Evolutionary conservation across 176 grass and related monocot genomes (phyloP).

Genomic region (Eragrostis nindensis): DNA sequence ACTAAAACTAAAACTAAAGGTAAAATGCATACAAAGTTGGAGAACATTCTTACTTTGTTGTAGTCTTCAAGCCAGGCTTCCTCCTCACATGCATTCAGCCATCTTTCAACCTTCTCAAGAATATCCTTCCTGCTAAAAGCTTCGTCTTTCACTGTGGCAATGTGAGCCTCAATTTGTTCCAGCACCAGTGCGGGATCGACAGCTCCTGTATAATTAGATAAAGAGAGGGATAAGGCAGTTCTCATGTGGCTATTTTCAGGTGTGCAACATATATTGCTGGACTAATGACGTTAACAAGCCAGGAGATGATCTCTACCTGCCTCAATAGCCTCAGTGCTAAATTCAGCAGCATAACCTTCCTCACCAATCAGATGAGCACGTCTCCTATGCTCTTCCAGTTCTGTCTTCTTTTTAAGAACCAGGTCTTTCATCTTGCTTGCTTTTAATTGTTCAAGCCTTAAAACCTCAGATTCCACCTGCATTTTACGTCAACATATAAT

Average conservation of each 20-base stretch:
- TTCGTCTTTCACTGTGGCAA: constrained; percentile 79
- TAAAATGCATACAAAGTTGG: background rate
- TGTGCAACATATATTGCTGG: background rate
- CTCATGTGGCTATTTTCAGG: background rate
- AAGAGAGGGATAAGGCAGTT: constrained; percentile 2
- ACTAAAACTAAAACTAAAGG: background rate
- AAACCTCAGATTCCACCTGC: constrained; percentile 81
- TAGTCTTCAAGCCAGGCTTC: constrained; percentile 96
- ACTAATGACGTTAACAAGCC: background rate
- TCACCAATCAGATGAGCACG: constrained; percentile 61
- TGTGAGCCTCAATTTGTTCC: constrained; percentile 77
- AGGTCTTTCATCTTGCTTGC: constrained; percentile 82
- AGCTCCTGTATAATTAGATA: constrained; percentile 57
- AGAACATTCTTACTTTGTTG: constrained; percentile 66
- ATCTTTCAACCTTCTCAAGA: constrained; percentile 89
- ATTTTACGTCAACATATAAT: constrained; percentile 29
- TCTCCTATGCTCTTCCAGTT: constrained; percentile 71
- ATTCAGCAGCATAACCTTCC: constrained; percentile 63
- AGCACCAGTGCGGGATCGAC: constrained; percentile 72
- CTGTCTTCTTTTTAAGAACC: constrained; percentile 78
- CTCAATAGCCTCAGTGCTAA: constrained; percentile 75
- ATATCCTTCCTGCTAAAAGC: constrained; percentile 89
- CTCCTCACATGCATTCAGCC: constrained; percentile 79
- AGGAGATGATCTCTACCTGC: constrained; percentile 54
- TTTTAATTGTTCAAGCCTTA: constrained; percentile 84